phyloP scores from a whole-genome alignment of 106 monocot species.

The Apostasia ramifera region DNA sequence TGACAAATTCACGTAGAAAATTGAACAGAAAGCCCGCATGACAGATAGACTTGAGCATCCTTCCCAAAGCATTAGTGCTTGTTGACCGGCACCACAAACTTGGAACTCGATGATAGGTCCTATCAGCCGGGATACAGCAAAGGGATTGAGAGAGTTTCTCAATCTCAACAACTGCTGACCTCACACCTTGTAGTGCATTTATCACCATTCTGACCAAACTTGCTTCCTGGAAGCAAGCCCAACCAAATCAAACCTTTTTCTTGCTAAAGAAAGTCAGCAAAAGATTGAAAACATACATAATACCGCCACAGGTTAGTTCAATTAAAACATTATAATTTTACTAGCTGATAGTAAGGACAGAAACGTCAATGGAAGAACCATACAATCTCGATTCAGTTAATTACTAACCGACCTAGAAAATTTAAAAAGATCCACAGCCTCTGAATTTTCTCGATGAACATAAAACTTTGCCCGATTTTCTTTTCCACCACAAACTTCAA shows the following conservation, averaged over 20 bases:
- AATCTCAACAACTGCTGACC: slow-evolving; percentile 57
- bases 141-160: slow-evolving; percentile 46
- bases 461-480: too few species aligned
- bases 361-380: too few species aligned
- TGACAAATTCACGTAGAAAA: slow-evolving; percentile 54
- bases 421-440: too few species aligned
- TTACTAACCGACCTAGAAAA: too few species aligned
- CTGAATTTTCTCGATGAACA: too few species aligned
- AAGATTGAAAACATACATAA: too few species aligned
- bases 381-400: too few species aligned
- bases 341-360: too few species aligned
- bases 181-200: slow-evolving; percentile 72
- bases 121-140: slow-evolving; percentile 53
- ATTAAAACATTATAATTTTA: too few species aligned
- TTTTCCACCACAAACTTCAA: too few species aligned
- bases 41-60: slow-evolving; percentile 51
- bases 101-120: slow-evolving; percentile 38
- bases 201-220: slow-evolving; percentile 56
- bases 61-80: slow-evolving; percentile 52
- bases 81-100: slow-evolving; percentile 66
- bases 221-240: slow-evolving; percentile 49
- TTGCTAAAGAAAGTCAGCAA: not conserved
- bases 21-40: slow-evolving; percentile 44
- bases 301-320: too few species aligned
- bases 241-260: not conserved